Conservation (phyloP, 1,284 basidiomycete genomes). For the Trametes hirsuta region DNA sequence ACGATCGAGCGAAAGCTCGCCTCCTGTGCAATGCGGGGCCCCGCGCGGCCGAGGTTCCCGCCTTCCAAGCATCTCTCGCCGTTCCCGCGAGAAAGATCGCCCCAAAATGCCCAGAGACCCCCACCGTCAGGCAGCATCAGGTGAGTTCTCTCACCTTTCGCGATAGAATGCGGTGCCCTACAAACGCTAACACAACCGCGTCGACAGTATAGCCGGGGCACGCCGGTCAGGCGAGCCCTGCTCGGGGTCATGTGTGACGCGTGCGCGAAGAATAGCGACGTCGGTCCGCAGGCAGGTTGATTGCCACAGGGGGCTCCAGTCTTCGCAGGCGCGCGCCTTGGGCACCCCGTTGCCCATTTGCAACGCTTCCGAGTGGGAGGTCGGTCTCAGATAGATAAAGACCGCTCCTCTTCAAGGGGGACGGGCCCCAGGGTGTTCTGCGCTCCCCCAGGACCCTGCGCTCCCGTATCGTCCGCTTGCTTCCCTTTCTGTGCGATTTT, state of each 20-base stretch:
- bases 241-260: slow-evolving; percentile 9
- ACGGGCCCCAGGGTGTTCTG: slow-evolving; percentile 4
- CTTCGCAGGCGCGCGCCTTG: not conserved
- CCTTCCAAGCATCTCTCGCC: slow-evolving; percentile 1
- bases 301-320: slow-evolving; percentile 16
- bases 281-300: not conserved
- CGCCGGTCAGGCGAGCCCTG: slow-evolving; percentile 14
- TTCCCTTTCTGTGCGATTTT: not conserved
- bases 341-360: too few relatives aligned
- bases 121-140: not conserved
- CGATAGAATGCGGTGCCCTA: not conserved
- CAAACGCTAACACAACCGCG: not conserved
- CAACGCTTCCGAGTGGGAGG: slow-evolving; percentile 1
- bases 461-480: not conserved
- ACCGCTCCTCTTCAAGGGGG: not conserved
- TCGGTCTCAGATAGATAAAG: slow-evolving; percentile 12
- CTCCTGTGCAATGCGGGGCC: slow-evolving; percentile 4
- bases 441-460: slow-evolving; percentile 6
- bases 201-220: not conserved
- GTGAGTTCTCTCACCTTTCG: not conserved
- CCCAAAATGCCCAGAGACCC: not conserved
- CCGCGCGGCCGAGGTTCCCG: not conserved
- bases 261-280: not conserved
- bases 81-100: not conserved
- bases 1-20: slow-evolving; percentile 3